These are phyloP conservation scores for Ustilago cynodontis DNA, from an alignment of 1,284 basidiomycete species.

Conservation along the genomic window DNA sequence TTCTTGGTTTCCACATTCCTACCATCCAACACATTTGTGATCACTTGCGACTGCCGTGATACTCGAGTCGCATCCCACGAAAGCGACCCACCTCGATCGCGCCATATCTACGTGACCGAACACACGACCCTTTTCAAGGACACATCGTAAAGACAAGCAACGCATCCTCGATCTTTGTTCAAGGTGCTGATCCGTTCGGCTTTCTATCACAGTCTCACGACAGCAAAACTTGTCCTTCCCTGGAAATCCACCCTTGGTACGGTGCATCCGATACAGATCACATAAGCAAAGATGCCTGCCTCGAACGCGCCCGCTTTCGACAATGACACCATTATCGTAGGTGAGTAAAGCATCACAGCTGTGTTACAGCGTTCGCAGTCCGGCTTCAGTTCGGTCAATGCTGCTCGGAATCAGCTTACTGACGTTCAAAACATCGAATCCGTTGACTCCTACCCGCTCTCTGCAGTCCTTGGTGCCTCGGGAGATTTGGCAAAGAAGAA, in stretches of 20 bases:
- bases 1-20: slow-evolving; percentile 1
- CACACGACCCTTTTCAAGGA: background rate
- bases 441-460: background rate
- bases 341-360: slow-evolving; percentile 42
- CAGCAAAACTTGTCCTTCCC: background rate
- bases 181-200: background rate
- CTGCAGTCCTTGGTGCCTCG: slow-evolving; percentile 89
- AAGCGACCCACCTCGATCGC: background rate
- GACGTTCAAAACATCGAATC: background rate
- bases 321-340: slow-evolving; percentile 65
- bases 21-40: slow-evolving; percentile 9
- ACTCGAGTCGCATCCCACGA: background rate
- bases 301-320: slow-evolving; percentile 54
- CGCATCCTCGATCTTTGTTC: too few species aligned
- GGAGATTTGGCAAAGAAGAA: slow-evolving; percentile 99
- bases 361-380: background rate
- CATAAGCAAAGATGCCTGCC: slow-evolving; percentile 34
- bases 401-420: background rate
- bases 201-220: background rate
- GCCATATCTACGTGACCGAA: background rate
- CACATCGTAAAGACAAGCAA: background rate
- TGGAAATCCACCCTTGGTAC: background rate
- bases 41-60: background rate
- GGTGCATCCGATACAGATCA: background rate
- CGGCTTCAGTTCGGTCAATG: background rate